Evolutionary conservation across 257 asterid genomes (phyloP).

Genomic region (Jaltomata sinuosa): DNA sequence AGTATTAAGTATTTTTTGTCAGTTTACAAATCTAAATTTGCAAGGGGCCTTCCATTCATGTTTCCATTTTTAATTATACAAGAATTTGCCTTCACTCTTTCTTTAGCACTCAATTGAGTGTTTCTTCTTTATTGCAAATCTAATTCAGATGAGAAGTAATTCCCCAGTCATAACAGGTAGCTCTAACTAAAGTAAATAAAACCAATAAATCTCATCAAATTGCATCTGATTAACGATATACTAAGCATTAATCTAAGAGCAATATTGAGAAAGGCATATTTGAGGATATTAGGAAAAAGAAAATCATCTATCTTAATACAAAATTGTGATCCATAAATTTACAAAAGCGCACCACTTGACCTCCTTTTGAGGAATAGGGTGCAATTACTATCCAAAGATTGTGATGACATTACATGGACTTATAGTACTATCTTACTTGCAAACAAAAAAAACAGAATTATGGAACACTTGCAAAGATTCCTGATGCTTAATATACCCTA

Average conservation of each 20-base stretch:
- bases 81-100: too few relatives aligned
- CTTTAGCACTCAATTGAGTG: too few relatives aligned
- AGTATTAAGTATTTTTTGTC: too few relatives aligned
- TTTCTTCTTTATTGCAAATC: too few relatives aligned
- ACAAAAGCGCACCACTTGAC: background rate
- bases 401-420: background rate
- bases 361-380: background rate
- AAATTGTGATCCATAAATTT: background rate
- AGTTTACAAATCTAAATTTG: too few relatives aligned
- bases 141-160: too few relatives aligned
- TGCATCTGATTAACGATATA: too few relatives aligned
- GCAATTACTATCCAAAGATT: background rate
- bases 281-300: background rate
- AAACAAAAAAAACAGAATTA: background rate
- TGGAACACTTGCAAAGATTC: background rate
- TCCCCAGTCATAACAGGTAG: too few relatives aligned
- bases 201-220: too few relatives aligned
- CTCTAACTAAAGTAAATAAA: too few relatives aligned
- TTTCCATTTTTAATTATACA: too few relatives aligned
- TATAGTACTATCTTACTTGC: background rate
- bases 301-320: background rate
- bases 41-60: too few relatives aligned
- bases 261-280: background rate
- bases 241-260: background rate
- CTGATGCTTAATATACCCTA: background rate